Evolutionary conservation across 2,329 filamentous ascomycete species (phyloP).

Genomic region (Fusarium buharicum): DNA sequence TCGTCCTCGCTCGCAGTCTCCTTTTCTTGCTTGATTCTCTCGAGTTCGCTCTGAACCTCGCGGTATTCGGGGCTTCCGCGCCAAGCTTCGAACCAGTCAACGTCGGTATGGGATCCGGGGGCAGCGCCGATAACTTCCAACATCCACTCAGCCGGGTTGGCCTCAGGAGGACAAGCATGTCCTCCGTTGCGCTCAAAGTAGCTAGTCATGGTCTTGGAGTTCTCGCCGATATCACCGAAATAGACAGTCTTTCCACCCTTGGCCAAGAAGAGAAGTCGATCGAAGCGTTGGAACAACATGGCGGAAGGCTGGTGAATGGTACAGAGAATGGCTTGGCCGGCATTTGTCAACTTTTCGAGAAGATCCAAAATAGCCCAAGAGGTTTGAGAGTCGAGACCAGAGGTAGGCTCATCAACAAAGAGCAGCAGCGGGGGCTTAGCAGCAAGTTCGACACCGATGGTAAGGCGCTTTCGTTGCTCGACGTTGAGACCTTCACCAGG

Average conservation of each 20-base stretch:
- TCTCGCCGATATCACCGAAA: constrained; percentile 80
- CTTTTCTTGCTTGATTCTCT: constrained; percentile 64
- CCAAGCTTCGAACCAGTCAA: constrained; percentile 74
- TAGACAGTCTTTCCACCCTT: constrained; percentile 83
- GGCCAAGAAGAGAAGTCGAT: constrained; percentile 80
- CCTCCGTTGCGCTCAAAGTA: constrained; percentile 83
- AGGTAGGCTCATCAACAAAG: constrained; percentile 95
- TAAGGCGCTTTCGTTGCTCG: constrained; percentile 79
- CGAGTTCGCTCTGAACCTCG: constrained; percentile 66
- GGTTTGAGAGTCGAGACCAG: constrained; percentile 91
- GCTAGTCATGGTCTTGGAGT: constrained; percentile 72
- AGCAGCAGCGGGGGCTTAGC: constrained; percentile 90
- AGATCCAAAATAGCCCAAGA: constrained; percentile 92
- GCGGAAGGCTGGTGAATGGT: constrained; percentile 98
- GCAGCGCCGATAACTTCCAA: constrained; percentile 70
- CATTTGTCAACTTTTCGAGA: constrained; percentile 88
- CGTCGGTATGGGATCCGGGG: constrained; percentile 69
- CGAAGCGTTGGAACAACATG: constrained; percentile 92
- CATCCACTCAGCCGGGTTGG: constrained; percentile 89
- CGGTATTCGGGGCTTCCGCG: constrained; percentile 66
- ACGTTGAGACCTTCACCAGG: constrained; percentile 86
- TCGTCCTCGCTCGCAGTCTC: constrained; percentile 49
- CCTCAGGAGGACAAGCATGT: constrained; percentile 69
- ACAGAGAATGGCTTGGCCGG: constrained; percentile 92
- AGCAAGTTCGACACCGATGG: constrained; percentile 94